Conservation (phyloP, 176 grass and related monocot species). For the Triticum timopheevii region DNA sequence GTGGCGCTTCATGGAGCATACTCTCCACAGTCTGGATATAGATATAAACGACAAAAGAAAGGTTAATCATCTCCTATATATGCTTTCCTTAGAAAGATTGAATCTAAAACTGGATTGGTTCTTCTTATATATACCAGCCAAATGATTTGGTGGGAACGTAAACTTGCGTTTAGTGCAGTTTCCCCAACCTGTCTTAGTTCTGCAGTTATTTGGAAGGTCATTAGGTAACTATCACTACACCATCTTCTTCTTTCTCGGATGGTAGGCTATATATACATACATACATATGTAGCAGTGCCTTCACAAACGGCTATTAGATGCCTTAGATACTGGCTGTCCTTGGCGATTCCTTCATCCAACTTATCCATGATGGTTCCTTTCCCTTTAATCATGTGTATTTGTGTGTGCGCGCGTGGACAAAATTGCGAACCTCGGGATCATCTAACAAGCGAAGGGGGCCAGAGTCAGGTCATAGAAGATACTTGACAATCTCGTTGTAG, state of each 20-base stretch:
- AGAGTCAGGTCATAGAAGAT: constrained; percentile 64
- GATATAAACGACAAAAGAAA: constrained; percentile 10
- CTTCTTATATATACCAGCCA: constrained; percentile 67
- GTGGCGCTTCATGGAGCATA: constrained; percentile 7
- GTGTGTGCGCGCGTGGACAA: not conserved
- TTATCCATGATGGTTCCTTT: constrained; percentile 93
- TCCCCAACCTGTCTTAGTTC: constrained; percentile 95
- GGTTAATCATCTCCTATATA: constrained; percentile 12
- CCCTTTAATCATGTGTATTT: constrained; percentile 27
- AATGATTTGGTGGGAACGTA: constrained; percentile 97
- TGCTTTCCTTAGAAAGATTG: constrained; percentile 1
- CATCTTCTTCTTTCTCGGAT: constrained; percentile 7
- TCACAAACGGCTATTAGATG: constrained; percentile 63
- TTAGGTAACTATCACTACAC: constrained; percentile 5
- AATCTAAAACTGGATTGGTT: not conserved
- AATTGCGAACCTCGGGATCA: constrained; percentile 77
- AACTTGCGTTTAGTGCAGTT: constrained; percentile 87
- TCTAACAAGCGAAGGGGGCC: constrained; percentile 81
- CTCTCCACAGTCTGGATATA: constrained; percentile 76
- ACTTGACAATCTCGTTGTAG: constrained; percentile 10
- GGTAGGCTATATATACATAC: not conserved
- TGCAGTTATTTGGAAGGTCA: constrained; percentile 32
- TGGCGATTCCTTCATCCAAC: constrained; percentile 76
- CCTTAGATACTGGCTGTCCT: constrained; percentile 72
- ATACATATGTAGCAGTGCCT: not conserved